Base-by-base conservation (phyloP, 495 filamentous ascomycete genomes). In the Penicillium mononematosum region DNA sequence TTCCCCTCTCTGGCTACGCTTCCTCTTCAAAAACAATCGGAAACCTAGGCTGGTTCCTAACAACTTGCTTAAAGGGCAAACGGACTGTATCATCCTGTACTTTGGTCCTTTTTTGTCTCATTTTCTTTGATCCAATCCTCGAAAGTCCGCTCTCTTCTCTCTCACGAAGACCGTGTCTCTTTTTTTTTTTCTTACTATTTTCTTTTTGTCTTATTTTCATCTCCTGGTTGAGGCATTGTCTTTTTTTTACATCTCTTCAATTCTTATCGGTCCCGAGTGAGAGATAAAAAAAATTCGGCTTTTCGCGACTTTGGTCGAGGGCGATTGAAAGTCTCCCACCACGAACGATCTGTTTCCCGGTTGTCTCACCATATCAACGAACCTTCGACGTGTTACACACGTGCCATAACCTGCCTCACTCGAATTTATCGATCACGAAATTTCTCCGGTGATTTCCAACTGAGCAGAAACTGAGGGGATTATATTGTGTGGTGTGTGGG, bases 21-120 rank as follows among this genome's bases (percentile, higher is more conserved):
- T 27, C 31, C 31, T 38, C 11, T 63, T 43, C 41, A 19, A 42
- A 42, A 53, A 60, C 59, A 53, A 58, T 62, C 50, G 59, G 65
- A 60, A 62, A 50, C 65, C 61, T 61, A 58, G 65, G 65, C 51
- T 60, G 65, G 65, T 58, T 65, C 65, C 56, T 65, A 44, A 48
- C 5, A 11, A 51, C 55, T 51, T 20, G 31, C n/a, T 46, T 22
- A 4, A 34, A 29, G n/a, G 45, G 29, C 14, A 39, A 12, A 12
- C 27, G 45, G 32, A 31, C 24, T 45, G 22, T 52, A 43, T 53
- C 50, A 17, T 29, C 43, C 14, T 7, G 44, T 38, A 32, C 17
- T 47, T 42, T 38, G 31, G 14, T 4, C 42, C 22, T 46, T 14
- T 41, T 41, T 52, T n/a, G 49, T 27, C 16, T 11, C n/a, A 24